Base-by-base conservation (phyloP, 495 filamentous ascomycete species). In the Ramalina peruviana region DNA sequence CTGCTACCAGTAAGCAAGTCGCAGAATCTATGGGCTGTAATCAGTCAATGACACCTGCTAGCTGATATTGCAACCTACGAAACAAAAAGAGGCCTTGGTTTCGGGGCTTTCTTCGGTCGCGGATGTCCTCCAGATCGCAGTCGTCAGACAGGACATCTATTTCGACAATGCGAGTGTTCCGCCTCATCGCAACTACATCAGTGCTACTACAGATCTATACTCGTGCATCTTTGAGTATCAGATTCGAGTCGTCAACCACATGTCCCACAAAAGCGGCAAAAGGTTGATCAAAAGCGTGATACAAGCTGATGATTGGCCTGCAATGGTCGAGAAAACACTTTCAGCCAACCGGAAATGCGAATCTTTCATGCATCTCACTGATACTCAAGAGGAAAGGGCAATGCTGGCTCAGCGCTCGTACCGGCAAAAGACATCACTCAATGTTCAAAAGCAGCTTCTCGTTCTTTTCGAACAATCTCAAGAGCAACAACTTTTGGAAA, bases 191-290 rank as follows among this genome's bases (percentile, higher is more conserved):
- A 40, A 48, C 41, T 30, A 54, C 58, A 19, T 45, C 30, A 15
- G 42, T 36, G 40, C 50, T 46, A 26, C 47, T 17, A 17, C 16
- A 46, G 37, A 47, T 26, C 51, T 63, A 25, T 68, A 68, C 50
- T 62, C 58, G 0, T 26, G 54, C 16, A 53, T 68, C 19, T 53
- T 68, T 40, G 61, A 65, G 43, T 67, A 67, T 46, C 60, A 67
- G 48, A 60, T 63, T 26, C 58, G 50, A 21, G 52, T 55, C 33
- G 61, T 68, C 25, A 62, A 53, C 39, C 57, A 65, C 48, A 57
- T 64, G 25, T 64, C 62, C 10, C 53, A 51, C 30, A 37, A 36
- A 11, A 56, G 63, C 49, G 43, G 57, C 41, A 54, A 60, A 11
- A 58, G 62, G 41, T 59, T 39, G 60, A 43, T 60, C 47, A 19